A percentile compares a stretch with the other conserved stretches of the same genome.
Evolutionary conservation across 305 asterid species (phyloP).

Genomic region (Solanum hybrid): DNA sequence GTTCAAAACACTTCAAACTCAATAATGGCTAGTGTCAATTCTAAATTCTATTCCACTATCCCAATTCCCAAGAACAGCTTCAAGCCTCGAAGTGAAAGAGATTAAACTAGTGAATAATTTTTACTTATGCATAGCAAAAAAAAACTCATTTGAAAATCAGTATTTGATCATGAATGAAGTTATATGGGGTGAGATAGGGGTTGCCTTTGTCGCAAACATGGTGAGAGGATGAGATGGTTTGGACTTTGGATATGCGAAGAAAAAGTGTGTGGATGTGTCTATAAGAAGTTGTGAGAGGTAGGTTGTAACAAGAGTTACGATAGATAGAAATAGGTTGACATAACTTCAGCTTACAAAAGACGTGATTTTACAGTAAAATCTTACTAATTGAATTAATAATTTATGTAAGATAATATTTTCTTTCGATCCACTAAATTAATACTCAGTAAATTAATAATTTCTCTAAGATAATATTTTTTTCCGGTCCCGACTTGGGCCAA

Average conservation of each 20-base stretch:
- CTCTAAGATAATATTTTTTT: too few species aligned
- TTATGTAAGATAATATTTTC: neutral
- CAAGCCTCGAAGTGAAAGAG: neutral
- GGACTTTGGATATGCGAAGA: neutral
- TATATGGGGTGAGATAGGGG: neutral
- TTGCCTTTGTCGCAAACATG: neutral
- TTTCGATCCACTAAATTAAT: neutral
- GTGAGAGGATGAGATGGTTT: too few species aligned
- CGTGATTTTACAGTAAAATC: too few species aligned
- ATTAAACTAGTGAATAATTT: neutral
- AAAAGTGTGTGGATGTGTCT: neutral
- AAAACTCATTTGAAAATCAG: neutral
- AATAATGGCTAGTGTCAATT: neutral
- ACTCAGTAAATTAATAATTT: neutral
- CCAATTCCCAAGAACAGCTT: neutral
- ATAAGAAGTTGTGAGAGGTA: neutral
- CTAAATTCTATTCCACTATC: neutral
- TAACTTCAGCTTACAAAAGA: neutral
- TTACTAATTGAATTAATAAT: too few species aligned
- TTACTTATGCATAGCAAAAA: too few species aligned
- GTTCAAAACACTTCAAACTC: neutral
- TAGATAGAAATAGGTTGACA: neutral
- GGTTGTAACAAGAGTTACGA: neutral
- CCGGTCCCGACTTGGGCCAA: neutral
- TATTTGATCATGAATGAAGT: neutral